Evolutionary conservation across 2,329 filamentous ascomycete species (phyloP).

Genomic region (Xylariomycetidae sp.): DNA sequence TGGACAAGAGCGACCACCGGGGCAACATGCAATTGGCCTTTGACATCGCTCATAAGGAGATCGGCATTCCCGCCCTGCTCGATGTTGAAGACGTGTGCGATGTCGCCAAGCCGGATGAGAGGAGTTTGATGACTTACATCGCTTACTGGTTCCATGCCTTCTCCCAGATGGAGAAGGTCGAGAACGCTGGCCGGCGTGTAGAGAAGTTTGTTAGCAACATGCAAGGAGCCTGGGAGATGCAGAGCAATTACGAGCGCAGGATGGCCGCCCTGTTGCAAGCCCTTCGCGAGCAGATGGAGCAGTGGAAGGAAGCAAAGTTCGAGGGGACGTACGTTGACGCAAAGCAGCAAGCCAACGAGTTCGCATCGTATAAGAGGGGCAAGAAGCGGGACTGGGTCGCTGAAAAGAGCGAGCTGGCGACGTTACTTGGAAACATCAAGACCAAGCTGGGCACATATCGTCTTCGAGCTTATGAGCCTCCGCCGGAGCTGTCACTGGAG

Average conservation of each 20-base stretch:
- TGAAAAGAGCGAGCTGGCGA: constrained; percentile 92
- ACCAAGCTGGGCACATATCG: constrained; percentile 96
- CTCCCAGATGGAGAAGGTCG: constrained; percentile 96
- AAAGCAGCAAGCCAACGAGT: constrained; percentile 75
- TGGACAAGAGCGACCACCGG: constrained; percentile 90
- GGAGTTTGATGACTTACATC: constrained; percentile 98
- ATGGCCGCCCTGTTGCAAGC: constrained; percentile 76
- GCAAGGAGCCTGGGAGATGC: constrained; percentile 99
- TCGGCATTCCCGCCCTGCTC: constrained; percentile 90
- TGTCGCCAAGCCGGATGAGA: constrained; percentile 90
- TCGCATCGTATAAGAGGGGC: constrained; percentile 84
- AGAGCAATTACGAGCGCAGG: constrained; percentile 87
- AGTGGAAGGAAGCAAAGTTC: constrained; percentile 76
- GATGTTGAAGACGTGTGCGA: constrained; percentile 98
- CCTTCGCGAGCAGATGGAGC: constrained; percentile 65
- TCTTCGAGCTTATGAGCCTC: constrained; percentile 84
- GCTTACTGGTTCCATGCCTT: constrained; percentile 99
- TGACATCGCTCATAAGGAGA: constrained; percentile 91
- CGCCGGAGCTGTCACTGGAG: constrained; percentile 73
- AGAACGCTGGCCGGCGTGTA: constrained; percentile 91
- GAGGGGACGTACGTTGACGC: constrained; percentile 90
- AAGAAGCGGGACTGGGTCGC: constrained; percentile 94
- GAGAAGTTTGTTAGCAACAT: constrained; percentile 99
- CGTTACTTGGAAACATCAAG: constrained; percentile 94
- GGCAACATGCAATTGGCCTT: constrained; percentile 99